A percentile compares a stretch with the other conserved stretches of the same genome.
Conservation (phyloP, 345 rosid species). For the Triadica sebifera region DNA sequence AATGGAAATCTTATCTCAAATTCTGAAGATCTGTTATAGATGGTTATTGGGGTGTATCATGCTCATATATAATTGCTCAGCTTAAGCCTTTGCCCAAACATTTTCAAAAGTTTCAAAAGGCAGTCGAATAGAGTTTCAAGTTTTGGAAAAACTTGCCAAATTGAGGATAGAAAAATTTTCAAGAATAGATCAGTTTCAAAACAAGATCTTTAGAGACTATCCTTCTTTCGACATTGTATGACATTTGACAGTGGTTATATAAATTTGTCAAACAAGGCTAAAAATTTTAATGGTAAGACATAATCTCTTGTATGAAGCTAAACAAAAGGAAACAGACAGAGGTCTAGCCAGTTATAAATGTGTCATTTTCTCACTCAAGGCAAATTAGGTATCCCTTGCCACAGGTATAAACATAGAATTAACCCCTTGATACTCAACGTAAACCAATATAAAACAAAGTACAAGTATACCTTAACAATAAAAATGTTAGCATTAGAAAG, state of each 20-base stretch:
- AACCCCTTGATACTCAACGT: no score
- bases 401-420: background rate
- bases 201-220: background rate
- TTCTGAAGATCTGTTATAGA: background rate
- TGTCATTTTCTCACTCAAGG: background rate
- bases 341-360: no score
- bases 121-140: background rate
- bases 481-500: conserved; percentile 35
- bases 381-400: background rate
- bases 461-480: conserved; percentile 30
- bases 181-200: background rate
- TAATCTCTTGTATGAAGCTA: background rate
- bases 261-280: background rate
- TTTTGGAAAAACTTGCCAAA: background rate
- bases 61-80: background rate
- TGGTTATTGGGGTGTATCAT: background rate
- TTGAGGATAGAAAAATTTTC: background rate
- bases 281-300: background rate
- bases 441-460: background rate
- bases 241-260: background rate
- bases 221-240: background rate
- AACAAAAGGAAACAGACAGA: no score
- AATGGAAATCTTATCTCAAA: background rate
- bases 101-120: background rate
- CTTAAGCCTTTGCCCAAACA: background rate